A percentile compares a stretch with the other conserved stretches of the same genome.
These are phyloP conservation scores for Saturnispora hagleri DNA, from an alignment of 805 yeast species.

Conservation along the genomic window DNA sequence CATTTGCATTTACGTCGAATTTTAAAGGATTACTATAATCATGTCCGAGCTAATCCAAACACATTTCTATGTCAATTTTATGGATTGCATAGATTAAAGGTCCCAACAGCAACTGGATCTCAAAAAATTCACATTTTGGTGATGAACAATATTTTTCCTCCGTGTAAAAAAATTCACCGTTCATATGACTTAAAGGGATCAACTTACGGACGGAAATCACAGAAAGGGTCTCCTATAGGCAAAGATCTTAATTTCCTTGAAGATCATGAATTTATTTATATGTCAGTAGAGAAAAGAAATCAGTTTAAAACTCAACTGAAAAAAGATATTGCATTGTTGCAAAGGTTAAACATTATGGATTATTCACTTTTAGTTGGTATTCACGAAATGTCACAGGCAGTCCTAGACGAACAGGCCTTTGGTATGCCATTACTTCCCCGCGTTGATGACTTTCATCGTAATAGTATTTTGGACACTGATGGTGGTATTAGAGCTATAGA, in stretches of 20 bases:
- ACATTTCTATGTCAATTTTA: conserved; percentile 92
- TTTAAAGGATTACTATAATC: conserved; percentile 67
- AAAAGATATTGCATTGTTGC: conserved; percentile 63
- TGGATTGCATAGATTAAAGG: conserved; percentile 87
- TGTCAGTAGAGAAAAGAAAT: conserved; percentile 63
- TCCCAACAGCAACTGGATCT: conserved; percentile 51
- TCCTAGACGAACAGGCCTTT: conserved; percentile 18
- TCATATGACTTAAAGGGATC: conserved; percentile 94
- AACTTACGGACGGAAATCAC: conserved; percentile 65
- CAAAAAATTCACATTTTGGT: conserved; percentile 84
- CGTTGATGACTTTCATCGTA: conserved; percentile 14
- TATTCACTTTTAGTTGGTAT: conserved; percentile 84
- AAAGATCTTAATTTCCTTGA: conserved; percentile 90
- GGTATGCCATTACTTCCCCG: conserved; percentile 20
- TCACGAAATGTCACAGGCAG: conserved; percentile 62
- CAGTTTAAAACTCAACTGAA: conserved; percentile 60
- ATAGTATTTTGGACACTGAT: conserved; percentile 30
- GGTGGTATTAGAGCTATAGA: conserved; percentile 80
- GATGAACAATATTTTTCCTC: conserved; percentile 96
- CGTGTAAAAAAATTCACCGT: conserved; percentile 74
- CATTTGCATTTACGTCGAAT: conserved; percentile 73
- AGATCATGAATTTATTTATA: conserved; percentile 47
- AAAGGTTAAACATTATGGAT: conserved; percentile 85
- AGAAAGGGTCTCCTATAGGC: conserved; percentile 38
- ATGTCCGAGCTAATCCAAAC: conserved; percentile 75